Percentiles rank a stretch among this genome's conserved stretches.
Evolutionary conservation across 257 asterid genomes (phyloP).

Genomic region (Solanum etuberosum): DNA sequence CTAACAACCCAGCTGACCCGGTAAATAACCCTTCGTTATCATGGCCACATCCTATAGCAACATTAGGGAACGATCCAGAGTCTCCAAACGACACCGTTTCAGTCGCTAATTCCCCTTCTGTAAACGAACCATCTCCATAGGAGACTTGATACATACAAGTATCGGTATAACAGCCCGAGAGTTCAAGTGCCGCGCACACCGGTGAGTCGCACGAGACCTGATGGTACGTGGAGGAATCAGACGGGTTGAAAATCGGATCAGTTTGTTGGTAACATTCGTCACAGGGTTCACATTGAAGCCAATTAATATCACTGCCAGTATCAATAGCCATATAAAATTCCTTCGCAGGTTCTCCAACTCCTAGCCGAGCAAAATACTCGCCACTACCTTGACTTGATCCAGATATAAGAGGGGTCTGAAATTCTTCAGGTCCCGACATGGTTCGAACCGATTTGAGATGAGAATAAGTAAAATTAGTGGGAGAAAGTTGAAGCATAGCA

Average conservation of each 20-base stretch:
- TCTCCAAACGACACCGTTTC: conserved; percentile 52
- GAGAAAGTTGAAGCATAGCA: background rate
- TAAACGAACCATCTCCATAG: conserved; percentile 67
- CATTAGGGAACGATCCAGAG: background rate
- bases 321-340: background rate
- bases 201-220: background rate
- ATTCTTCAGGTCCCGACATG: background rate
- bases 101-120: conserved; percentile 43
- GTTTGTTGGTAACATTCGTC: background rate
- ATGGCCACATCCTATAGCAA: conserved; percentile 11
- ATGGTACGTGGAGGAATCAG: background rate
- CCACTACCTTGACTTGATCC: background rate
- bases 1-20: background rate
- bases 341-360: background rate
- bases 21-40: background rate
- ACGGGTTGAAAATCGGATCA: background rate
- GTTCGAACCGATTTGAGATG: background rate
- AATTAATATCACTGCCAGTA: conserved; percentile 1
- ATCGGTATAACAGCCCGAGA: conserved; percentile 15
- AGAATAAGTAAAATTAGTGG: background rate
- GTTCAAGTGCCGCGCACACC: background rate
- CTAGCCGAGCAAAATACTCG: background rate
- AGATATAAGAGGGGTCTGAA: background rate
- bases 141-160: conserved; percentile 36
- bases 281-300: conserved; percentile 12